Evolutionary conservation across 2,329 filamentous ascomycete species (phyloP), one percentile per base, ranked within the genome.

Genomic region (Geosmithia flava): DNA sequence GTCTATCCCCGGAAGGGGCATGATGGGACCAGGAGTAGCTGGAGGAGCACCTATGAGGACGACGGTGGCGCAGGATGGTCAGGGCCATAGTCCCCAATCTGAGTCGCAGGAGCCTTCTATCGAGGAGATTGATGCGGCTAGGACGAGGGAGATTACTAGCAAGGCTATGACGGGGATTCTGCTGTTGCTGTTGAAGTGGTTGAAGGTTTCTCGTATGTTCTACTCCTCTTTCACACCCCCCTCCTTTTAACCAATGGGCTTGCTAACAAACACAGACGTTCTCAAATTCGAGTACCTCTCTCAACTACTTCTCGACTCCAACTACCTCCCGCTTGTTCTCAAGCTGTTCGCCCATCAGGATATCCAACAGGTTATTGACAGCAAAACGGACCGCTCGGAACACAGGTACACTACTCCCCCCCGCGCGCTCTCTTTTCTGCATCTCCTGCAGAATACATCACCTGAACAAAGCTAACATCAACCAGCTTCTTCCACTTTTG

Each of bases 271-370:
- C 48, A 46, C 52, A 94, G 88, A 98, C 61, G 78, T 97, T 27
- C 71, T 98, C 54, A 95, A 96, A 61, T 96, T 93, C 55, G 93
- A 98, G 66, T 97, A 96, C 59, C 70, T 98, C 59, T 91, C 89
- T 1, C 93, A 98, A 60, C 76, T 98, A 2, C 71, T 98, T 11
- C 75, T 98, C 27, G 93, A 98, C 64, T 93, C 88, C 3, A 97
- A 95, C 62, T 98, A 96, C 62, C 75, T 98, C 7, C 91, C 91
- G 1, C 71, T 98, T 29, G 85, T 95, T 20, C 70, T 98, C 30
- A 97, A 97, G 67, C 79, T 96, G 45, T 90, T 96, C 62, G 89
- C 91, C 46, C 83, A 95, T 59, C 90, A 96, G 63, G 94, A 98
- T 53, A 81, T 96, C 37, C 91, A 96, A 55, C 85, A 88, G 59